Evolutionary conservation across 129 eudicot genomes (phyloP), one percentile per base, ranked within the genome.

Genomic region (Escallonia herrerae): DNA sequence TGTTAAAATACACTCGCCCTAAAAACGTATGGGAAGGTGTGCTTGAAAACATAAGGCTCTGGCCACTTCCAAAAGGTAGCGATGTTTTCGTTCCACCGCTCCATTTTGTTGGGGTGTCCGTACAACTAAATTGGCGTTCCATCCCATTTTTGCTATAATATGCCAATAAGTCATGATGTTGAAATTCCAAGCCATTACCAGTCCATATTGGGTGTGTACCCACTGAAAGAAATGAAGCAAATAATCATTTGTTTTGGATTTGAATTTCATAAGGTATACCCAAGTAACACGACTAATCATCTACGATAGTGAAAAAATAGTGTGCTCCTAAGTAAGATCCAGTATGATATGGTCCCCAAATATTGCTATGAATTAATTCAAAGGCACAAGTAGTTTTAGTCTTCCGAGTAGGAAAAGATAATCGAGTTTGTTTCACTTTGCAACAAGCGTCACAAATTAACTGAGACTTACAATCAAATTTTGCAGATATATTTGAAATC

Each of bases 81-180:
- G 42, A 49, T 70, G 48, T 57, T 59, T 70, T 8, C 66, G 40
- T 40, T 70, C 74, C 0, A 8, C 58, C 38, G 38, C 52, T 4
- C 64, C 64, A 57, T 68, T 68, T 42, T 68, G 72, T 44, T 1
- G 72, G 56, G 2, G 49, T 68, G 22, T 43, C 54, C 1, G 57
- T 56, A 68, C 64, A 68, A 14, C 33, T 13, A n/a, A 56, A n/a
- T n/a, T n/a, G n/a, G n/a, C n/a, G n/a, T n/a, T n/a, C n/a, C n/a
- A n/a, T n/a, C n/a, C n/a, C n/a, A n/a, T n/a, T n/a, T 65, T 40
- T 52, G 60, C 50, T 65, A 46, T 8, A 65, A 8, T 4, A 65
- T 52, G 2, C 70, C 70, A 45, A 8, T 45, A 15, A 13, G 5
- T 15, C 8, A 2, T 6, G n/a, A 3, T 10, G 3, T 3, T 13